Evolutionary conservation across 371 early-diverging fungal species (phyloP).

Genomic region (Zychaea mexicana): DNA sequence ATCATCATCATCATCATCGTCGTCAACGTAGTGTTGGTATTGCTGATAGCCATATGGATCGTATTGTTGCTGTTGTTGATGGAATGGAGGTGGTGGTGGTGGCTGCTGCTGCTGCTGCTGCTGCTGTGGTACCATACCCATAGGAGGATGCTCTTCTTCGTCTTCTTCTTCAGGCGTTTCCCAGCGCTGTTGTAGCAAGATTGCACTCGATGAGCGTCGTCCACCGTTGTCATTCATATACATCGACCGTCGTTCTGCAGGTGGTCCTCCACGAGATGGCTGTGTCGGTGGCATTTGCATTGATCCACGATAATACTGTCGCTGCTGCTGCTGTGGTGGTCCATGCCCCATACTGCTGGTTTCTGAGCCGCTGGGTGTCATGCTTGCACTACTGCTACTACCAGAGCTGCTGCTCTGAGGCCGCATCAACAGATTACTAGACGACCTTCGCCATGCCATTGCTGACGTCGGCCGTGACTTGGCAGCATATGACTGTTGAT

Average conservation of each 20-base stretch:
- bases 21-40: neutral
- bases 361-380: slow-evolving; percentile 7
- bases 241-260: slow-evolving; percentile 5
- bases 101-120: neutral
- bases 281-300: neutral
- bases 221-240: slow-evolving; percentile 1
- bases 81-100: neutral
- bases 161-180: slow-evolving; percentile 7
- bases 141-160: neutral
- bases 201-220: slow-evolving; percentile 5
- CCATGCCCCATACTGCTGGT: neutral
- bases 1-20: slow-evolving; percentile 24
- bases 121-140: neutral
- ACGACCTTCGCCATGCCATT: neutral
- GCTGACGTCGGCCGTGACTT: neutral
- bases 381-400: slow-evolving; percentile 6
- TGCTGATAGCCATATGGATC: neutral
- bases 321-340: slow-evolving; percentile 10
- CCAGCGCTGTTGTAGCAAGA: slow-evolving; percentile 8
- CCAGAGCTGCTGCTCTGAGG: slow-evolving; percentile 8
- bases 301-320: neutral
- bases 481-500: slow-evolving; percentile 2
- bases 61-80: neutral
- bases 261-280: neutral
- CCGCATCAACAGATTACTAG: neutral